A percentile compares a stretch with the other conserved stretches of the same genome.
Evolutionary conservation across 129 eudicot genomes (phyloP).

Genomic region (Saposhnikovia divaricata): DNA sequence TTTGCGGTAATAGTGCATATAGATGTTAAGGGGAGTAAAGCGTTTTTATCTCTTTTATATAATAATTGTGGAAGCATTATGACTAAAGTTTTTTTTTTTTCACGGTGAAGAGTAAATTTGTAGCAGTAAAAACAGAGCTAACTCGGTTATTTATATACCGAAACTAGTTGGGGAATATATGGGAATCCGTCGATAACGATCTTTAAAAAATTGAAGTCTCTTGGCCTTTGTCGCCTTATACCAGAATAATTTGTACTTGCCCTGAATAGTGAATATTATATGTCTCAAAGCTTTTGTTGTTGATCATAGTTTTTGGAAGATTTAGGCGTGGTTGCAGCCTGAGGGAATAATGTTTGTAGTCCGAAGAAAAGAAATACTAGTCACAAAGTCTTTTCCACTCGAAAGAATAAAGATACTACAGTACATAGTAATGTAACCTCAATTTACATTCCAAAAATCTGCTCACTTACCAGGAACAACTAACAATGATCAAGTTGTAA

Average conservation of each 20-base stretch:
- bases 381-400: background rate
- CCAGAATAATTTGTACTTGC: background rate
- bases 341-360: background rate
- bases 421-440: background rate
- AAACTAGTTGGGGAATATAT: background rate
- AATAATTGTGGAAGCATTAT: background rate
- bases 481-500: background rate
- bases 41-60: too few species aligned
- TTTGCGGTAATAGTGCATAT: too few species aligned
- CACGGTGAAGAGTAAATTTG: background rate
- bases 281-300: background rate
- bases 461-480: background rate
- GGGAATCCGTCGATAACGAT: background rate
- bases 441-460: background rate
- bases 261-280: background rate
- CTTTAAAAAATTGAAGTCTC: background rate
- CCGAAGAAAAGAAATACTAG: background rate
- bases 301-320: background rate
- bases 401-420: background rate
- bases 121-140: background rate
- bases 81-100: background rate
- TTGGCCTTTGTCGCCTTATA: background rate
- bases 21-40: too few species aligned
- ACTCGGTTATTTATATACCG: background rate
- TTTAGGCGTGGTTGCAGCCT: background rate